Percentiles rank a stretch among this genome's conserved stretches.
phyloP scores from a whole-genome alignment of 1,284 basidiomycete genomes.

The Hemileia vastatrix region DNA sequence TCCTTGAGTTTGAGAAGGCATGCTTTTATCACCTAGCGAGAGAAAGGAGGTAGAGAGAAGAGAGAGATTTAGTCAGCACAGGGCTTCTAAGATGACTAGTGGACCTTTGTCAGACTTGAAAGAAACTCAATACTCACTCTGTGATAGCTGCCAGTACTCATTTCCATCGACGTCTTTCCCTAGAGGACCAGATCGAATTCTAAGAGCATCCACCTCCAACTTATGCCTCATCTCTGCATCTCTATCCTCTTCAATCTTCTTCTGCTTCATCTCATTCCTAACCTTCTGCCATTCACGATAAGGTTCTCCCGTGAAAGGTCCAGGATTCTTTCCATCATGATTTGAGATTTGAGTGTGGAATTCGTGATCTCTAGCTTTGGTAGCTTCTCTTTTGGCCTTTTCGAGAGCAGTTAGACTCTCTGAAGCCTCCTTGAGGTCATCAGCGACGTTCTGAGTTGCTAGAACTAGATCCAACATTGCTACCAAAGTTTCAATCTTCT shows the following conservation, averaged over 20 bases:
- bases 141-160: conserved; percentile 27
- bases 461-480: neutral
- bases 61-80: no score
- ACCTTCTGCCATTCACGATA: neutral
- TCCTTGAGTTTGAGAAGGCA: neutral
- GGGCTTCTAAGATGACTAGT: no score
- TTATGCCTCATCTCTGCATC: neutral
- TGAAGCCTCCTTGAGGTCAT: neutral
- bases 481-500: neutral
- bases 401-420: neutral
- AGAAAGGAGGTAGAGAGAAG: no score
- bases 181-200: conserved; percentile 23
- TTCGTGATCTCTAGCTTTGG: neutral
- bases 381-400: neutral
- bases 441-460: neutral
- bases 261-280: no score
- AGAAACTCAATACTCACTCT: neutral
- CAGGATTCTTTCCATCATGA: neutral
- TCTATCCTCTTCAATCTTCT: neutral
- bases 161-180: conserved; percentile 24
- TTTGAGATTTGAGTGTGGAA: neutral
- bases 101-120: neutral
- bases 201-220: neutral
- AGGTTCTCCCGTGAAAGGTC: neutral
- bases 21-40: neutral